Evolutionary conservation across 108 stramenopile species (phyloP).

Genomic region (Conticribra guillardii): DNA sequence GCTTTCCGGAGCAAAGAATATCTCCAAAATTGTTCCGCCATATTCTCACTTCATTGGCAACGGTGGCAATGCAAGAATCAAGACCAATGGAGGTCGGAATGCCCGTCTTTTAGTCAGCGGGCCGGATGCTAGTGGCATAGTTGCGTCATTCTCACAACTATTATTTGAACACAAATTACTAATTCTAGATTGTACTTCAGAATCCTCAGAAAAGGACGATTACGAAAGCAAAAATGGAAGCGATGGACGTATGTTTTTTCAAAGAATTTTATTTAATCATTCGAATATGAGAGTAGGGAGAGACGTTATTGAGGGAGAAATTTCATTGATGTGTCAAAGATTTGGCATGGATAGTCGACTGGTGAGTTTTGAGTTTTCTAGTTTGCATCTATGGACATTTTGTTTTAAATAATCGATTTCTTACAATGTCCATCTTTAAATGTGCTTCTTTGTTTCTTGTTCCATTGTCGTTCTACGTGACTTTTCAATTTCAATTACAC

Average conservation of each 20-base stretch:
- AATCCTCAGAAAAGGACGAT: slow-evolving; percentile 39
- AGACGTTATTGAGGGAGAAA: slow-evolving; percentile 31
- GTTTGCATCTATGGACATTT: background rate
- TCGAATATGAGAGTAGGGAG: slow-evolving; percentile 12
- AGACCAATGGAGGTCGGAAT: no score
- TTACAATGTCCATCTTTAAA: no score
- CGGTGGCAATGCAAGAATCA: no score
- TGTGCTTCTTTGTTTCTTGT: background rate
- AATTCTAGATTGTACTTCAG: slow-evolving; percentile 61
- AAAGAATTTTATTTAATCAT: slow-evolving; percentile 67
- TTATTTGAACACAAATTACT: slow-evolving; percentile 67
- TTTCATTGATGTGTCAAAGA: slow-evolving; percentile 21
- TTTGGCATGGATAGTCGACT: slow-evolving; percentile 48
- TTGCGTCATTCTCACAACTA: slow-evolving; percentile 77
- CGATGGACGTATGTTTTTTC: slow-evolving; percentile 78
- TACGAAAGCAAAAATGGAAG: slow-evolving; percentile 13
- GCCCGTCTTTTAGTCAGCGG: slow-evolving; percentile 59
- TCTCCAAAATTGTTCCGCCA: slow-evolving; percentile 18
- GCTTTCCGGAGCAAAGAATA: slow-evolving; percentile 19
- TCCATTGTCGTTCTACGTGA: no score
- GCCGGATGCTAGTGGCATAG: slow-evolving; percentile 67
- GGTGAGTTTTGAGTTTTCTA: slow-evolving; percentile 16
- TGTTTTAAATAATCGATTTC: background rate
- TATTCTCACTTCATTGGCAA: background rate
- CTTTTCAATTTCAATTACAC: no score